Evolutionary conservation across 129 eudicot genomes (phyloP).

Genomic region (Arctium minus): DNA sequence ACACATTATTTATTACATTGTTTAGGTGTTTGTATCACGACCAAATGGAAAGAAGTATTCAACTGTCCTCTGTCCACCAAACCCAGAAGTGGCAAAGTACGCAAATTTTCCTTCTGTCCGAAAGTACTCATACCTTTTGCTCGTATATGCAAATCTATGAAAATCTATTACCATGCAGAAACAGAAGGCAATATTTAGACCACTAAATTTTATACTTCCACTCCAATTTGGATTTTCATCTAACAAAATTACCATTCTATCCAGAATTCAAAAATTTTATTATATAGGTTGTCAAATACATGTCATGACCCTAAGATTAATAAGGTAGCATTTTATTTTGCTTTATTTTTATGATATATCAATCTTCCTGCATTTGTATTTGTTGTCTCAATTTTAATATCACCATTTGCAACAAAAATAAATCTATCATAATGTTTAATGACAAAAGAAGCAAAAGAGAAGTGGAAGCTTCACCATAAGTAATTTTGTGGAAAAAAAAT

Average conservation of each 20-base stretch:
- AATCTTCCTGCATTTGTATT: background rate
- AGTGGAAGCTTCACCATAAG: conserved; percentile 8
- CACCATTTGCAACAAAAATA: background rate
- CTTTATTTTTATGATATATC: background rate
- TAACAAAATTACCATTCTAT: background rate
- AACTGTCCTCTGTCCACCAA: conserved; percentile 74
- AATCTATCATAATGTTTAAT: background rate
- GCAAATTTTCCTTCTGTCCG: conserved; percentile 8
- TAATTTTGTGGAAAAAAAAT: background rate
- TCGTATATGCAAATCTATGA: background rate
- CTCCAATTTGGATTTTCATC: conserved; percentile 5
- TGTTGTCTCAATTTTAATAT: background rate
- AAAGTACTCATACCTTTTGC: background rate
- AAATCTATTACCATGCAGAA: background rate
- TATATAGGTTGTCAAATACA: background rate
- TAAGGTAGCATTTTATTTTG: background rate
- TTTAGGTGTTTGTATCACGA: conserved; percentile 79
- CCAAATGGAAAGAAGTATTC: conserved; percentile 71
- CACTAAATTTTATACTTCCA: background rate
- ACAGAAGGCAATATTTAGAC: background rate
- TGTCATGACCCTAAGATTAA: background rate
- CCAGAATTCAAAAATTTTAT: background rate
- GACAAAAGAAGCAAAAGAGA: background rate
- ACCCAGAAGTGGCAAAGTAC: conserved; percentile 54
- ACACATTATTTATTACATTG: background rate